Evolutionary conservation across 2,329 filamentous ascomycete species (phyloP).

Genomic region (Arthrobotrys sphaeroides): DNA sequence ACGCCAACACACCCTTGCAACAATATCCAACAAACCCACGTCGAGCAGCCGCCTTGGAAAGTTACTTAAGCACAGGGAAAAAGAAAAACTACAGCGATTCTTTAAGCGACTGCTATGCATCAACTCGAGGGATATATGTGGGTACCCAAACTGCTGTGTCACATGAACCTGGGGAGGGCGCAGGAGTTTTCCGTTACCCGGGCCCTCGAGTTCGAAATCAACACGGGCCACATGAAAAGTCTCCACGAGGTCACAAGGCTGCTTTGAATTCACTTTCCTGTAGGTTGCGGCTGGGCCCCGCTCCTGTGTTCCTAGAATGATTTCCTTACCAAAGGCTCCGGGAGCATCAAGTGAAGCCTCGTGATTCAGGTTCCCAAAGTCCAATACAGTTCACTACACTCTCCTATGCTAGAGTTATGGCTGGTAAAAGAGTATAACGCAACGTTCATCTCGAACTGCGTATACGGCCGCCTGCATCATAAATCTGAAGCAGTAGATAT

Average conservation of each 20-base stretch:
- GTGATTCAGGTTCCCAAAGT: neutral
- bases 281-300: neutral
- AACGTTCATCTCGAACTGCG: neutral
- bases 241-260: conserved; percentile 37
- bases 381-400: neutral
- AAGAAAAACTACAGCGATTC: neutral
- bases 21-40: neutral
- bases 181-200: neutral
- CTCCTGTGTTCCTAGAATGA: neutral
- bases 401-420: neutral
- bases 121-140: neutral
- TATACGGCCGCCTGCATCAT: too few relatives aligned
- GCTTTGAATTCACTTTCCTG: neutral
- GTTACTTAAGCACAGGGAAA: conserved; percentile 18
- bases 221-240: conserved; percentile 35
- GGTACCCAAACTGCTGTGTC: neutral
- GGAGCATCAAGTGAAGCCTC: neutral
- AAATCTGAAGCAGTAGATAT: too few relatives aligned
- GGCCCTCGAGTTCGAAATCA: neutral
- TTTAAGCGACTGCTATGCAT: neutral
- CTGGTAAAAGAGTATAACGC: neutral
- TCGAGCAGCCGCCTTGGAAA: neutral
- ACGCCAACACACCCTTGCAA: conserved; percentile 4
- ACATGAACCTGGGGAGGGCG: neutral
- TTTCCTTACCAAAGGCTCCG: neutral